Base-by-base conservation (phyloP, 1,139 yeast species). In the Hemisphaericaspora lyxosophila region DNA sequence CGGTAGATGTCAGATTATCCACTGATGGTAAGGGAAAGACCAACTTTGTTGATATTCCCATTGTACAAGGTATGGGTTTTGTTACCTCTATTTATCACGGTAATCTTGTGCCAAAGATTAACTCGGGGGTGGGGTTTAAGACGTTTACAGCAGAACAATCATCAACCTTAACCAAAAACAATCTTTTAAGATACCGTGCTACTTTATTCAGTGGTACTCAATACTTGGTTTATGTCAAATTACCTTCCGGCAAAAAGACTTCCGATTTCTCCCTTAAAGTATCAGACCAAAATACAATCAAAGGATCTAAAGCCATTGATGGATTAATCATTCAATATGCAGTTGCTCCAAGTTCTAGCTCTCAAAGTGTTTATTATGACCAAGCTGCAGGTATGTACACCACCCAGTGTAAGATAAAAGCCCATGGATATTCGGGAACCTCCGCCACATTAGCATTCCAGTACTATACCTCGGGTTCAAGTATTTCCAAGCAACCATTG, bases 1-100 rank as follows among this genome's bases (percentile, higher is more conserved):
- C 89, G 3, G 82, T 73, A 12, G 58, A 63, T 23, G 78, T 75
- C 11, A 64, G 69, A 6, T 54, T 84, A 38, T 59, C 75, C 16
- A 62, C 71, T 23, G 35, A 46, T 24, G 38, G 46, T 11, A 29
- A 44, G 23, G 45, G 55, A 13, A 53, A 48, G 1, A 30, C 57
- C 15, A 60, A 67, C 40, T 63, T 62, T 37, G 52, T 70, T 46
- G 62, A 64, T 40, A 48, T 67, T 34, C 75, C 77, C 5, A 50
- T 73, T 43, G 75, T 73, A 15, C 83, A 80, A 55, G 94, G 94
- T 44, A 82, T 83, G 86, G 95, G 94, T n/a, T 74, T 82, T 47
- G 75, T 78, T 8, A 76, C 87, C 30, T 84, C 78, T 18, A 64
- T 80, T 31, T 85, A 84, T 58, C 66, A 75, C 48, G 82, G 80